Evolutionary conservation across 2,329 filamentous ascomycete genomes (phyloP).

Genomic region (Botrytis aclada): DNA sequence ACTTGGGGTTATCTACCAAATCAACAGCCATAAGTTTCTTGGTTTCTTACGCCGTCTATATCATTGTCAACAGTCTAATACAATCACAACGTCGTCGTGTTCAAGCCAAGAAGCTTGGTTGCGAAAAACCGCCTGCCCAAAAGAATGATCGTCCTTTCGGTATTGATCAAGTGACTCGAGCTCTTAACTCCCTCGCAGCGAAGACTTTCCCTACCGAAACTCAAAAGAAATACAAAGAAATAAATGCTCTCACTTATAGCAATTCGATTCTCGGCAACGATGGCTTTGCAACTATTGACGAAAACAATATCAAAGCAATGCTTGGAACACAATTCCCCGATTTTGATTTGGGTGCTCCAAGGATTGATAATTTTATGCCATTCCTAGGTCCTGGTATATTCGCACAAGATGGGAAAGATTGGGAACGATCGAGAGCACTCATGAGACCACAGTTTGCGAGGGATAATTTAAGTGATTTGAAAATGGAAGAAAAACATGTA

Average conservation of each 20-base stretch:
- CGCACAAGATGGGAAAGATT: constrained; percentile 34
- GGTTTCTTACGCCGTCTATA: background rate
- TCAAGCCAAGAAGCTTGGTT: constrained; percentile 31
- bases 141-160: constrained; percentile 31
- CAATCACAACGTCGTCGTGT: constrained; percentile 24
- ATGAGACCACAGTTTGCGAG: constrained; percentile 54
- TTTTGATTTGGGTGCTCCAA: constrained; percentile 53
- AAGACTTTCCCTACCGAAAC: constrained; percentile 31
- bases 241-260: constrained; percentile 35
- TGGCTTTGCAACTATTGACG: constrained; percentile 31
- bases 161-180: constrained; percentile 31
- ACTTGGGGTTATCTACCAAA: background rate
- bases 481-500: constrained; percentile 68
- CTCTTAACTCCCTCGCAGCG: constrained; percentile 28
- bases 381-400: constrained; percentile 37
- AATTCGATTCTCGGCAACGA: constrained; percentile 28
- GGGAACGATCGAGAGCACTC: constrained; percentile 41
- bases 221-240: constrained; percentile 38
- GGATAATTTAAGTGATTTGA: constrained; percentile 62
- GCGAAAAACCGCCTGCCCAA: constrained; percentile 28
- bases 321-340: constrained; percentile 52
- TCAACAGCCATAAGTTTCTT: background rate
- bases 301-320: constrained; percentile 53
- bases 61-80: background rate
- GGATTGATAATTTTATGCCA: constrained; percentile 48